These are phyloP conservation scores for Carallia brachiata DNA, from an alignment of 345 rosid genomes.

Conservation along the genomic window DNA sequence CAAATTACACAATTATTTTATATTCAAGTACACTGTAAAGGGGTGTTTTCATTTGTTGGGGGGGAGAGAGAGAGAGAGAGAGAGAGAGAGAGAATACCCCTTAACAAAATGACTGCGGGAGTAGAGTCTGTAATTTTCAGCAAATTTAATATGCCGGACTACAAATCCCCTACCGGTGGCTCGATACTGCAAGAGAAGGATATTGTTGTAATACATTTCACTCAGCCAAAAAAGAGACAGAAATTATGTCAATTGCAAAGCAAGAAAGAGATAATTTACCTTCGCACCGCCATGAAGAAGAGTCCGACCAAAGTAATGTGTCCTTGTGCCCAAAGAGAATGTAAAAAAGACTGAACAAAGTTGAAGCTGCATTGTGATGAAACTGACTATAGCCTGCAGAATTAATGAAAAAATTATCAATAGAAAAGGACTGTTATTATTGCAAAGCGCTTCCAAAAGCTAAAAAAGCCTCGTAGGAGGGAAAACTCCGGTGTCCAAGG, in stretches of 20 bases:
- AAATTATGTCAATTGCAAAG: background rate
- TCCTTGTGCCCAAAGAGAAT: conserved; percentile 89
- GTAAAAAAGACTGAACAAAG: conserved; percentile 97
- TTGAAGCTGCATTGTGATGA: conserved; percentile 92
- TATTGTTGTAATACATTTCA: conserved; percentile 16
- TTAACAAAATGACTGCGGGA: conserved; percentile 97
- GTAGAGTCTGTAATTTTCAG: conserved; percentile 91
- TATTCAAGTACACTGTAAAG: background rate
- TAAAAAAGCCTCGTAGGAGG: background rate
- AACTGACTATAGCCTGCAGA: conserved; percentile 85
- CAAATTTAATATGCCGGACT: conserved; percentile 82
- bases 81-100: conserved; percentile 49
- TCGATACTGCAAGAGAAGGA: conserved; percentile 63
- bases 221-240: background rate
- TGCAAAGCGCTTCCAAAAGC: background rate
- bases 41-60: background rate
- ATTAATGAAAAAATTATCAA: conserved; percentile 13
- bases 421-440: conserved; percentile 7
- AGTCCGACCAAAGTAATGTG: conserved; percentile 96
- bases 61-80: conserved; percentile 5
- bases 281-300: conserved; percentile 98
- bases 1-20: background rate
- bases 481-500: background rate
- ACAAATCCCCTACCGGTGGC: conserved; percentile 99
- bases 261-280: conserved; percentile 40